Evolutionary conservation across 2,329 filamentous ascomycete genomes (phyloP).

Genomic region (Penicillium sp.): DNA sequence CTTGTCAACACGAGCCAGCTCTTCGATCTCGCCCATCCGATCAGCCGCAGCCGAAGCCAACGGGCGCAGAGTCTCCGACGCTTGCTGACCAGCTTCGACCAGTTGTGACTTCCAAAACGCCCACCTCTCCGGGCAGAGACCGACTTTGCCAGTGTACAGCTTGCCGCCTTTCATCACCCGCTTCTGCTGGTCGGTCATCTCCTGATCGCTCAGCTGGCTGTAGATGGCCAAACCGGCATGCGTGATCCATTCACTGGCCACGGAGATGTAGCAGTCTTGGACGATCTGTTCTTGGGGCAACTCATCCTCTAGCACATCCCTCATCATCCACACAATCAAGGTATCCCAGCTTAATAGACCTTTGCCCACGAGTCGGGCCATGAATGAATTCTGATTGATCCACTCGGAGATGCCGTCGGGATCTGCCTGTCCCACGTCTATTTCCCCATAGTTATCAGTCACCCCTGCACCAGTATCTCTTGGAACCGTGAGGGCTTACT

Average conservation of each 20-base stretch:
- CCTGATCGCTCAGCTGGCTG: background rate
- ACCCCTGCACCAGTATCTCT: background rate
- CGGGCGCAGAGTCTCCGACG: background rate
- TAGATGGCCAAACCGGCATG: constrained; percentile 1
- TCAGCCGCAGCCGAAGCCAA: background rate
- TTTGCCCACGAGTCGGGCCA: constrained; percentile 1
- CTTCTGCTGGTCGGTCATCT: constrained; percentile 2
- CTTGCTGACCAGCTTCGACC: background rate
- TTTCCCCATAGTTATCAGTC: background rate
- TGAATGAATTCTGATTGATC: constrained; percentile 5
- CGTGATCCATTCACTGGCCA: constrained; percentile 1
- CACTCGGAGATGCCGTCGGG: constrained; percentile 2
- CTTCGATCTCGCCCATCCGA: constrained; percentile 1
- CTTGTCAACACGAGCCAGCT: background rate
- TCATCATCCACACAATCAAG: constrained; percentile 1
- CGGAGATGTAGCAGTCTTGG: constrained; percentile 1
- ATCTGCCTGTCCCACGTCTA: background rate
- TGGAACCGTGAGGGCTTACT: background rate
- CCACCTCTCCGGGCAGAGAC: background rate
- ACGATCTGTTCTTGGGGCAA: constrained; percentile 1
- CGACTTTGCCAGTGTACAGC: background rate
- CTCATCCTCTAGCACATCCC: constrained; percentile 1
- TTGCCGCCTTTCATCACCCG: background rate
- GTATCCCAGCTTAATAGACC: background rate
- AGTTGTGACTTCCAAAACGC: background rate